Conservation (phyloP, 305 asterid genomes). For the Rubia peregrina region DNA sequence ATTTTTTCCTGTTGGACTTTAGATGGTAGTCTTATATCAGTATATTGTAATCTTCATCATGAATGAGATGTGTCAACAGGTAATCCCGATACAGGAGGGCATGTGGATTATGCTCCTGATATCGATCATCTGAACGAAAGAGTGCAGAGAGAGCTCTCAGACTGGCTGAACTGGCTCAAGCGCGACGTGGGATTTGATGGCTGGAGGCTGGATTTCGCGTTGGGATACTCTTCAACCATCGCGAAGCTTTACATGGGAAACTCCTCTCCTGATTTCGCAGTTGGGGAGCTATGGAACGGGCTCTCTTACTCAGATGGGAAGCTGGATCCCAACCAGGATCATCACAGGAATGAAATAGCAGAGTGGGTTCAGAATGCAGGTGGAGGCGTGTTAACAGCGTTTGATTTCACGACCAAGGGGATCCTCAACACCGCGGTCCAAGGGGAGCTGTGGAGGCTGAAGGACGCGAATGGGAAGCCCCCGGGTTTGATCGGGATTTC, state of each 20-base stretch:
- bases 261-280: conserved; percentile 59
- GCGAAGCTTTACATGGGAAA: conserved; percentile 50
- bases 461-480: conserved; percentile 46
- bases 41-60: no score
- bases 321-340: conserved; percentile 50
- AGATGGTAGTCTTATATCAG: no score
- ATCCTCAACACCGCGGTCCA: conserved; percentile 68
- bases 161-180: conserved; percentile 90
- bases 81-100: conserved; percentile 57
- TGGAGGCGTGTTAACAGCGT: conserved; percentile 36
- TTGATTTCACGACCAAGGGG: conserved; percentile 84
- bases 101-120: conserved; percentile 50
- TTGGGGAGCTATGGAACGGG: conserved; percentile 60
- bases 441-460: conserved; percentile 71
- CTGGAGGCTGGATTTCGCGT: conserved; percentile 70
- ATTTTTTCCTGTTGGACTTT: no score
- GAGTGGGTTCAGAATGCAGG: conserved; percentile 46
- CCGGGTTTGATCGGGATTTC: conserved; percentile 65
- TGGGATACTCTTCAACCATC: conserved; percentile 49
- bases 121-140: conserved; percentile 60
- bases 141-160: conserved; percentile 61
- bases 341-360: conserved; percentile 44
- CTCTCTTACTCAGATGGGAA: conserved; percentile 35
- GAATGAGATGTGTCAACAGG: conserved; percentile 21
- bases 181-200: conserved; percentile 67